A percentile compares a stretch with the other conserved stretches of the same genome.
These are phyloP conservation scores for Monocercomonoides exilis DNA, from an alignment of 78 protist genomes.

Conservation along the genomic window DNA sequence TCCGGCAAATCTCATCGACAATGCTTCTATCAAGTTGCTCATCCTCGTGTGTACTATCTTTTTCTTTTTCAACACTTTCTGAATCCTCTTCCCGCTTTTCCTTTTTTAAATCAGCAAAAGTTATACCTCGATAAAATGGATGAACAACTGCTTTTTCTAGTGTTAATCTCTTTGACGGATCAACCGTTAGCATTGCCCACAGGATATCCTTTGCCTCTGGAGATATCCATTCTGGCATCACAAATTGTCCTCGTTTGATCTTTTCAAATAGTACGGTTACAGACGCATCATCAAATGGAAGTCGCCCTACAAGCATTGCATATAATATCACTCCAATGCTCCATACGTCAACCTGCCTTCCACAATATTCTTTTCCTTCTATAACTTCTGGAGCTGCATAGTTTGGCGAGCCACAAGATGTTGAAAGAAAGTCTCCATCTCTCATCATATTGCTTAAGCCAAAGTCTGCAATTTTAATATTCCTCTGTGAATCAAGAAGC, in stretches of 20 bases:
- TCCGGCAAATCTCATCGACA: not conserved
- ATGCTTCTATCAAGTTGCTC: not conserved
- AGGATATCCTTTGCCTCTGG: constrained; percentile 68
- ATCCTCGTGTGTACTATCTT: no score
- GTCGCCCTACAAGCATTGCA: constrained; percentile 83
- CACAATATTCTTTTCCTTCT: constrained; percentile 76
- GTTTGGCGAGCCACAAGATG: constrained; percentile 96
- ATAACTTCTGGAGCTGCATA: constrained; percentile 98
- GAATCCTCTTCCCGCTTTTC: not conserved
- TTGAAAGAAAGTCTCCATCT: constrained; percentile 90
- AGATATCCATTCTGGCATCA: constrained; percentile 68
- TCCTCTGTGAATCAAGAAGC: constrained; percentile 33
- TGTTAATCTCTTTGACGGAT: constrained; percentile 83
- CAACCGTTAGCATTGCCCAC: constrained; percentile 81
- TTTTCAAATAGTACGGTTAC: constrained; percentile 86
- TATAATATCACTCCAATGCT: constrained; percentile 77
- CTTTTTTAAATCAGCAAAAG: not conserved
- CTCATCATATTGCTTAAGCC: constrained; percentile 90
- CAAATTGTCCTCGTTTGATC: constrained; percentile 70
- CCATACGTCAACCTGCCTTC: constrained; percentile 89
- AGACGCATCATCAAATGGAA: constrained; percentile 95
- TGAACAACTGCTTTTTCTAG: constrained; percentile 54
- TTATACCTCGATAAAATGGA: not conserved
- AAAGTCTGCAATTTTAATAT: constrained; percentile 90
- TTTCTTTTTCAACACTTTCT: not conserved